Percentiles rank a stretch among this genome's conserved stretches.
Conservation (phyloP, 371 early-diverging fungal species). For the Dentiscutata heterogama region DNA sequence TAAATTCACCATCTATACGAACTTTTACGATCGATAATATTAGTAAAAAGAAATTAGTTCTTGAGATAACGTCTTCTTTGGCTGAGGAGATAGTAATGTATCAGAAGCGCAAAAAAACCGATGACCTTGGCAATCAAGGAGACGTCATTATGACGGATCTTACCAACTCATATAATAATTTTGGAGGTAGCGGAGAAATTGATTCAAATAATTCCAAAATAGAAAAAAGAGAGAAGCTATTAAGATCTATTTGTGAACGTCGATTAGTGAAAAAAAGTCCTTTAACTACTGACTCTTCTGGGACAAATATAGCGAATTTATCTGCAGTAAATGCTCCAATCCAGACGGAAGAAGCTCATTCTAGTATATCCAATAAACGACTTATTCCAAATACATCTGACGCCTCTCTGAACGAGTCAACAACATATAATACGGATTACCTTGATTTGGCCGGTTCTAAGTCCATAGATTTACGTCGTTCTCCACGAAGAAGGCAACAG, state of each 20-base stretch:
- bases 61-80: conserved; percentile 75
- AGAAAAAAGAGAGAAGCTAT: conserved; percentile 40
- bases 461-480: neutral
- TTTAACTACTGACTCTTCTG: neutral
- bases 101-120: conserved; percentile 29
- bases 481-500: conserved; percentile 32
- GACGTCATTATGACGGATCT: neutral
- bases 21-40: conserved; percentile 91
- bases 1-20: conserved; percentile 85
- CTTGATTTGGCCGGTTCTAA: conserved; percentile 41
- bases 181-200: neutral
- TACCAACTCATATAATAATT: neutral
- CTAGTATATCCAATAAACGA: neutral
- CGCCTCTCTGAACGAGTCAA: neutral
- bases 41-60: conserved; percentile 62
- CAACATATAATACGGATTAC: conserved; percentile 19
- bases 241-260: conserved; percentile 32
- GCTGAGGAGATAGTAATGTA: conserved; percentile 69
- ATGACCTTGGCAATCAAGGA: neutral
- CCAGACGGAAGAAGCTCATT: neutral
- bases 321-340: neutral
- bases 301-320: neutral
- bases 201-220: conserved; percentile 5
- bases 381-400: neutral
- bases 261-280: conserved; percentile 14